Percentiles rank a stretch among this genome's conserved stretches.
phyloP scores from a whole-genome alignment of 169 alveolate species.

The Plasmodium fragile region DNA sequence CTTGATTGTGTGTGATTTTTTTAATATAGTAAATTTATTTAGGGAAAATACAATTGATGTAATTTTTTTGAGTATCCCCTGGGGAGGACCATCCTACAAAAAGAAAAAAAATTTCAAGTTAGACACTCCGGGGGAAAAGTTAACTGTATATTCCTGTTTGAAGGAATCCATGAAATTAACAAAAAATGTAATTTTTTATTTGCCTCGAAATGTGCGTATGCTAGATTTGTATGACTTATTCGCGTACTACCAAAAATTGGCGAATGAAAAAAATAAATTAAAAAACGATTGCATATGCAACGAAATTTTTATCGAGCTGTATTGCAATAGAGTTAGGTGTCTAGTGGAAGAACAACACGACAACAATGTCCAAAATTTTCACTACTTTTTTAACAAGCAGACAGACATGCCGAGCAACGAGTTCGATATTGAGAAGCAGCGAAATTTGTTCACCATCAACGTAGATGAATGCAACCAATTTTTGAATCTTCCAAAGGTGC shows the following conservation, averaged over 20 bases:
- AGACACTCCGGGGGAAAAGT: neutral
- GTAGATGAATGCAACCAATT: constrained; percentile 48
- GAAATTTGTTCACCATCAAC: constrained; percentile 24
- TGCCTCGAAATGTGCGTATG: constrained; percentile 62
- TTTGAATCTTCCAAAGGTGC: neutral
- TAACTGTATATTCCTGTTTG: constrained; percentile 40
- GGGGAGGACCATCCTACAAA: constrained; percentile 70
- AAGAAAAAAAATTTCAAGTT: constrained; percentile 29
- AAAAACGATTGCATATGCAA: neutral
- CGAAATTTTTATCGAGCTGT: constrained; percentile 41
- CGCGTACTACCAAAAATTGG: neutral
- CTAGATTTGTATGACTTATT: constrained; percentile 25
- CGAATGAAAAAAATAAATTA: constrained; percentile 2
- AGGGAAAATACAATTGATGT: constrained; percentile 47
- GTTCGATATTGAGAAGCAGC: neutral
- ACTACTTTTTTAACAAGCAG: constrained; percentile 37
- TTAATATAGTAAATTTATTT: constrained; percentile 26
- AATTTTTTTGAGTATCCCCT: constrained; percentile 44
- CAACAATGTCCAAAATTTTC: constrained; percentile 23
- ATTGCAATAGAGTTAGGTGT: constrained; percentile 39
- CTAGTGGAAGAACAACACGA: neutral
- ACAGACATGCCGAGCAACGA: constrained; percentile 6
- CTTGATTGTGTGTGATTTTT: constrained; percentile 61
- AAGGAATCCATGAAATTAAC: constrained; percentile 33
- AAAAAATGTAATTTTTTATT: constrained; percentile 36